Percentiles rank a stretch among this genome's conserved stretches.
Evolutionary conservation across 2,329 filamentous ascomycete species (phyloP).

Genomic region (Alternaria postmessia): DNA sequence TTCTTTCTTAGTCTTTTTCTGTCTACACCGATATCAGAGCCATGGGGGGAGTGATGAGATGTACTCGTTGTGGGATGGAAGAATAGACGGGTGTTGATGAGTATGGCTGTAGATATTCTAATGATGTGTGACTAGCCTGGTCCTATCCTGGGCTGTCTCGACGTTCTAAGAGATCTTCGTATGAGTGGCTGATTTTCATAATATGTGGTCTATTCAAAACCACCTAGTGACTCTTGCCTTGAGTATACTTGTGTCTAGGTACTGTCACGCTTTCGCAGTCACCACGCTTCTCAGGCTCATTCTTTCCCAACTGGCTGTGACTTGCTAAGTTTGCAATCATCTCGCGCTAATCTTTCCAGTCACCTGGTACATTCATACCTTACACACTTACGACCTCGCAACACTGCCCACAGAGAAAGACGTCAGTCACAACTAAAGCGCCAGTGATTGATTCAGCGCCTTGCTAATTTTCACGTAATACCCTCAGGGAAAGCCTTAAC

Average conservation of each 20-base stretch:
- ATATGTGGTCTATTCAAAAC: background rate
- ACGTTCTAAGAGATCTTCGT: background rate
- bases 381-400: background rate
- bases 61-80: background rate
- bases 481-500: background rate
- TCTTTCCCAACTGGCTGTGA: background rate
- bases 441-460: background rate
- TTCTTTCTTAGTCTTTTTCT: background rate
- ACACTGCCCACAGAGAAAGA: background rate
- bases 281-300: background rate
- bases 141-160: background rate
- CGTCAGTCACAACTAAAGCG: background rate
- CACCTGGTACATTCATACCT: background rate
- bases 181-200: background rate
- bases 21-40: background rate
- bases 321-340: background rate
- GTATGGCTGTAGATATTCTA: conserved; percentile 11
- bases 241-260: background rate
- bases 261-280: background rate
- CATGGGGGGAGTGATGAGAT: background rate
- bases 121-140: conserved; percentile 8
- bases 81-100: background rate
- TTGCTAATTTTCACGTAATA: background rate
- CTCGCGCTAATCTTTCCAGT: background rate
- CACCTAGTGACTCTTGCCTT: background rate